Evolutionary conservation across 306 rosid species (phyloP).

Genomic region (Canavalia gladiata): DNA sequence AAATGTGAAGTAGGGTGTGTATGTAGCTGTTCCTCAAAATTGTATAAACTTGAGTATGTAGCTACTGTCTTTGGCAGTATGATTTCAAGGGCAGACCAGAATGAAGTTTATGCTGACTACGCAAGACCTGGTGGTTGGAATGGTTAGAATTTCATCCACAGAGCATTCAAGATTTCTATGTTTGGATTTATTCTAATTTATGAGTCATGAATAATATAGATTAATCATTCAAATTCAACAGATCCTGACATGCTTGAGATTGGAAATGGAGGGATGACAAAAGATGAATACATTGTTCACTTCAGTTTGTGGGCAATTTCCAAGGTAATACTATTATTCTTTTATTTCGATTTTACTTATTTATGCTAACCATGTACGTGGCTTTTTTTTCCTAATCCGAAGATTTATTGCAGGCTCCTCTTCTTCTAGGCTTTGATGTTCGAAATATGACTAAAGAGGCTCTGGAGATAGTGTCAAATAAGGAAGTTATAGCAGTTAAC

Average conservation of each 20-base stretch:
- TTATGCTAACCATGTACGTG: neutral
- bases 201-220: neutral
- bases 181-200: neutral
- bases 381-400: conserved; percentile 27
- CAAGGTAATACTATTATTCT: conserved; percentile 61
- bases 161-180: neutral
- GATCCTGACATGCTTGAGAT: conserved; percentile 99
- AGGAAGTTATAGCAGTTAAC: conserved; percentile 85
- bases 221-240: conserved; percentile 49
- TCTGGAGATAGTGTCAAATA: conserved; percentile 66
- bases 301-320: conserved; percentile 97
- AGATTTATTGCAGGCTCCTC: conserved; percentile 82
- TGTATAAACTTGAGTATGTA: neutral
- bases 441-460: conserved; percentile 81
- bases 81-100: conserved; percentile 83
- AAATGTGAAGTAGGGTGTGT: conserved; percentile 28
- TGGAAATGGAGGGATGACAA: conserved; percentile 97
- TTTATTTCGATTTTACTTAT: conserved; percentile 23
- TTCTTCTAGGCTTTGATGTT: conserved; percentile 95
- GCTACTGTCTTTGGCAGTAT: conserved; percentile 64
- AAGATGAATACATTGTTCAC: conserved; percentile 86
- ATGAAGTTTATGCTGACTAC: conserved; percentile 78
- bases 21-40: neutral
- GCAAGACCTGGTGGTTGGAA: conserved; percentile 99
- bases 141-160: conserved; percentile 58